Base-by-base conservation (phyloP, 2,329 filamentous ascomycete genomes). In the Cytospora mali region DNA sequence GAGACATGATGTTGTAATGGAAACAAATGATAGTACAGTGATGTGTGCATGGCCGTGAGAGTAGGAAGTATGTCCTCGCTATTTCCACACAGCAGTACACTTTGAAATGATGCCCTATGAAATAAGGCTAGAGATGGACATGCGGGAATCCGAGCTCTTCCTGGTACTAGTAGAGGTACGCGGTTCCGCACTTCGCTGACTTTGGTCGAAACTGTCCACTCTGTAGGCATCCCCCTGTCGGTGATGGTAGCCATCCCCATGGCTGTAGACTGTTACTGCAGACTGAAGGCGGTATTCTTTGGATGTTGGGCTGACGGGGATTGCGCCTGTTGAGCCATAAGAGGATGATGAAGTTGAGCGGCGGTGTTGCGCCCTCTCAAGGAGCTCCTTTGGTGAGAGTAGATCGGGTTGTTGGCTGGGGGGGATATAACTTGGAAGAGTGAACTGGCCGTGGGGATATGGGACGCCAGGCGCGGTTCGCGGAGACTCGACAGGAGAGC, bases 401-500 rank as follows among this genome's bases (percentile, higher is more conserved):
- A 56, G 25, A 23, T 55, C 25, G 23, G 53, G 23, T 9, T 51
- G 16, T 27, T 9, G 25, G 33, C 14, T 28, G 25, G 50, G 4
- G 28, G 46, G 6, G 3, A 35, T 4, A 31, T 10, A 28, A 23
- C 4, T 23, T 46, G 62, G 58, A 10, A 64, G 53, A 31, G 42
- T 2, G 13, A 61, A 23, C 29, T 57, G 62, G 6, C 62, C 62
- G 10, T n/a, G 57, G 13, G 58, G 57, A 7, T 56, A 61, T 14
- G 62, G 53, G 14, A 51, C 29, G 28, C 55, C 53, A 25, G 42
- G 46, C 21, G 16, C 35, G 4, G 46, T 23, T 27, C 57, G 48
- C 11, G 58, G 58, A 3, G 57, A 61, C 27, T 61, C 62, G 25
- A 49, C 62, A 18, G 53, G 29, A 18, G 87, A 89, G 66, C 84